Evolutionary conservation across 2,329 filamentous ascomycete genomes (phyloP).

Genomic region (Ilyonectria mors-panacis): DNA sequence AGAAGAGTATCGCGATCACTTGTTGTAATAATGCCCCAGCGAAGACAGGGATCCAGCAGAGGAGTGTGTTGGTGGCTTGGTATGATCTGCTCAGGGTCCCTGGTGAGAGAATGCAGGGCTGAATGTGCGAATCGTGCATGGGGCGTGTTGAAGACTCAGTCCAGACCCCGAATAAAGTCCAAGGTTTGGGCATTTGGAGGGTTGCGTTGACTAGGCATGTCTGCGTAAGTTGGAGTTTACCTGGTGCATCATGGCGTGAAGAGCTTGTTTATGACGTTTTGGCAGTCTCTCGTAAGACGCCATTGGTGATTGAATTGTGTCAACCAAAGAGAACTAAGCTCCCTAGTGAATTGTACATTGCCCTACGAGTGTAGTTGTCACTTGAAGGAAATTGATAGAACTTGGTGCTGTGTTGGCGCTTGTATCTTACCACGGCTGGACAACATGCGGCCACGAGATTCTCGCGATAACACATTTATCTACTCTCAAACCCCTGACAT

Average conservation of each 20-base stretch:
- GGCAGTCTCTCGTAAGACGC: background rate
- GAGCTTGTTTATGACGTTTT: background rate
- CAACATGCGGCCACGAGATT: background rate
- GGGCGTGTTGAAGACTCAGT: background rate
- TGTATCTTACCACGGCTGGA: background rate
- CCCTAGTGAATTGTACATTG: too few relatives aligned
- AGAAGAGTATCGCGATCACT: background rate
- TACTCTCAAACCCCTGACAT: conserved; percentile 5
- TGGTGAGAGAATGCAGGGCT: background rate
- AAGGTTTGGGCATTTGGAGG: background rate
- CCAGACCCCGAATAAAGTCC: background rate
- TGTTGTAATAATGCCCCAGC: background rate
- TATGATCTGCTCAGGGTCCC: background rate
- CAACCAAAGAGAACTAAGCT: background rate
- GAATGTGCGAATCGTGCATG: background rate
- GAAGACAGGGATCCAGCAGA: background rate
- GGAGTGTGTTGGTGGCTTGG: background rate
- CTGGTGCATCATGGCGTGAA: background rate
- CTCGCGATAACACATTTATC: background rate
- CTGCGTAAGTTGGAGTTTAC: background rate
- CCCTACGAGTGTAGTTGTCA: background rate
- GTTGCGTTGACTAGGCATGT: background rate
- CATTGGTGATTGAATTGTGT: background rate
- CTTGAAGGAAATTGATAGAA: background rate
- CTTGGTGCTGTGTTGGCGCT: background rate